Evolutionary conservation across 208 protist species (phyloP).

Genomic region (Vickermania spadyakhi): DNA sequence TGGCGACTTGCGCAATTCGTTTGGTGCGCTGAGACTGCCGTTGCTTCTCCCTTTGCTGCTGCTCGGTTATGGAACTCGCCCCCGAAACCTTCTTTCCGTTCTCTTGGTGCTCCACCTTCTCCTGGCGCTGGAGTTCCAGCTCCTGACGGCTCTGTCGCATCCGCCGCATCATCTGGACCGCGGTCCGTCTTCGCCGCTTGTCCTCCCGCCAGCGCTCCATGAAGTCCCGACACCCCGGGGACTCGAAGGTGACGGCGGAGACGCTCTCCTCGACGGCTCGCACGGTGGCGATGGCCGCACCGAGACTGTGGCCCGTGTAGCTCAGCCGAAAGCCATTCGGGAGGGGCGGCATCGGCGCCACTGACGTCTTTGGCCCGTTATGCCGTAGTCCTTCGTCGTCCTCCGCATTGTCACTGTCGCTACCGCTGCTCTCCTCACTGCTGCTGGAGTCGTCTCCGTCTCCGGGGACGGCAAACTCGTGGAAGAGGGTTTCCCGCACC

Average conservation of each 20-base stretch:
- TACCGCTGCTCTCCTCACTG: neutral
- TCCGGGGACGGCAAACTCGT: neutral
- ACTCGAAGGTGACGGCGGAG: constrained; percentile 82
- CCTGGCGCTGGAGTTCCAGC: neutral
- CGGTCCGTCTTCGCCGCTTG: neutral
- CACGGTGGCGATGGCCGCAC: constrained; percentile 74
- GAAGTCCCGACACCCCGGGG: constrained; percentile 61
- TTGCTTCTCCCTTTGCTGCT: no score
- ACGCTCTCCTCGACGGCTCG: constrained; percentile 70
- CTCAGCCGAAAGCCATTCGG: constrained; percentile 37
- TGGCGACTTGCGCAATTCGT: neutral
- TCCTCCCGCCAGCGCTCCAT: constrained; percentile 32
- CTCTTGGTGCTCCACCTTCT: neutral
- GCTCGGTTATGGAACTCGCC: neutral
- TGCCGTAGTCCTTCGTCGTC: no score
- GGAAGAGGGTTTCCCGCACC: constrained; percentile 37
- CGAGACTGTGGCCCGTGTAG: constrained; percentile 88
- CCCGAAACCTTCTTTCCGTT: neutral
- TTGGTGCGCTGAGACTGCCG: neutral
- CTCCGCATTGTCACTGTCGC: neutral
- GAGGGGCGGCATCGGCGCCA: constrained; percentile 4
- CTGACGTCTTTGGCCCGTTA: neutral
- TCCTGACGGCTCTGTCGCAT: neutral
- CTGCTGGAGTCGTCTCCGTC: neutral
- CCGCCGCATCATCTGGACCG: neutral